Percentiles rank a stretch among this genome's conserved stretches.
Conservation (phyloP, 257 asterid genomes). For the Lavandula angustifolia region DNA sequence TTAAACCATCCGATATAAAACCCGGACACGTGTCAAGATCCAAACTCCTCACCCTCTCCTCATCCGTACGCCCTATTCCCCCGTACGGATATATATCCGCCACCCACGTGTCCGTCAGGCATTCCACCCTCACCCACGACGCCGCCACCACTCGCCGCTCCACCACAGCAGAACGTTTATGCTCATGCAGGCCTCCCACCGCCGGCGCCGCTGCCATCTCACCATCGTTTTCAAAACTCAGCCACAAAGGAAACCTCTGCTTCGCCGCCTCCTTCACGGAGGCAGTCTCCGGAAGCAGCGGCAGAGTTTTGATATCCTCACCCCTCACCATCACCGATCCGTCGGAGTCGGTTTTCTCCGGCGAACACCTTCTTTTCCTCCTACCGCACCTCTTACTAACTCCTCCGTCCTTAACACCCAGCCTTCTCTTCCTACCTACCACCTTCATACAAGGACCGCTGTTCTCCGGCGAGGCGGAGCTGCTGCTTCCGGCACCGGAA, state of each 20-base stretch:
- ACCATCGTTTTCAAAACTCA: constrained; percentile 45
- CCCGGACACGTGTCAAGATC: constrained; percentile 75
- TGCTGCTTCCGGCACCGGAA: constrained; percentile 29
- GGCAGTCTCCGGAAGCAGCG: constrained; percentile 45
- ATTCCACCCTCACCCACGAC: constrained; percentile 56
- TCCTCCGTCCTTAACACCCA: background rate
- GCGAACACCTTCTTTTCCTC: constrained; percentile 37
- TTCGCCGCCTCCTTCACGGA: constrained; percentile 16
- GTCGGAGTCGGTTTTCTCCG: constrained; percentile 41
- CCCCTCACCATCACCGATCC: constrained; percentile 32
- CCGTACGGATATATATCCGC: constrained; percentile 23
- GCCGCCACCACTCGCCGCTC: constrained; percentile 28
- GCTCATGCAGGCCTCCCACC: background rate
- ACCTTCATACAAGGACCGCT: constrained; percentile 16
- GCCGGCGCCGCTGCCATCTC: too few species aligned
- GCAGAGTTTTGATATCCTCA: constrained; percentile 43
- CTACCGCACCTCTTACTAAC: constrained; percentile 20
- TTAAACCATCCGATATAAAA: constrained; percentile 54
- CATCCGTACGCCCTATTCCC: constrained; percentile 48
- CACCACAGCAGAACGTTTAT: constrained; percentile 6
- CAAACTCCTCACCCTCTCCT: constrained; percentile 47
- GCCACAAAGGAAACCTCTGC: constrained; percentile 42
- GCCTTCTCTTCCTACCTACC: constrained; percentile 48
- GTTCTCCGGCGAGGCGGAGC: constrained; percentile 34
- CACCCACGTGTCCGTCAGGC: constrained; percentile 55